Conservation (phyloP, 768 basidiomycete species). For the Amanita rimosa region DNA sequence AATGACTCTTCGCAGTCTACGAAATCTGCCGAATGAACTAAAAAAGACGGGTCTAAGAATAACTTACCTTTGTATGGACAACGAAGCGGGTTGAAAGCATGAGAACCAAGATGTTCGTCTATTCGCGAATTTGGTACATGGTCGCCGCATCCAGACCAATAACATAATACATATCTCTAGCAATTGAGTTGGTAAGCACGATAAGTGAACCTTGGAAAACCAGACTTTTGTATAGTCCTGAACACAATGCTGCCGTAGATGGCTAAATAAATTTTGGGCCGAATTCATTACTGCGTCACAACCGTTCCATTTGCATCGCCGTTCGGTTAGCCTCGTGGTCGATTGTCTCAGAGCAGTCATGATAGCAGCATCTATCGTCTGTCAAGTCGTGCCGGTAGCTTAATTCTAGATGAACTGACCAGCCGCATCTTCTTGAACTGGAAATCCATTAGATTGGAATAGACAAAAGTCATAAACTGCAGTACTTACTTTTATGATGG, state of each 20-base stretch:
- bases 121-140: constrained; percentile 34
- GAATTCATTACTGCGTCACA: constrained; percentile 50
- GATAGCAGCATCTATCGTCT: not conserved
- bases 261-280: constrained; percentile 32
- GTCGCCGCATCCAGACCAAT: constrained; percentile 44
- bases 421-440: not conserved
- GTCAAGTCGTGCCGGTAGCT: not conserved
- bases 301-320: constrained; percentile 46
- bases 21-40: constrained; percentile 7
- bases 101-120: constrained; percentile 39
- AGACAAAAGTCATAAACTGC: too few relatives aligned
- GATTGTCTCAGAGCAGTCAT: constrained; percentile 11
- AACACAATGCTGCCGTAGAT: constrained; percentile 28
- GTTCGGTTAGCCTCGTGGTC: constrained; percentile 32
- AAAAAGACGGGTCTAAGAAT: not conserved
- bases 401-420: constrained; percentile 3
- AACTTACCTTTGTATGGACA: constrained; percentile 44
- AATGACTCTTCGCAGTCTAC: constrained; percentile 45
- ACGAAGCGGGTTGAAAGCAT: constrained; percentile 29
- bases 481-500: not conserved
- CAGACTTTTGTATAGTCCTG: constrained; percentile 9
- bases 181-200: constrained; percentile 3
- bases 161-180: constrained; percentile 6
- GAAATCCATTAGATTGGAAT: not conserved
- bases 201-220: not conserved